Evolutionary conservation across 139 green algal genomes (phyloP).

Genomic region (Prasinococcaceae sp.): DNA sequence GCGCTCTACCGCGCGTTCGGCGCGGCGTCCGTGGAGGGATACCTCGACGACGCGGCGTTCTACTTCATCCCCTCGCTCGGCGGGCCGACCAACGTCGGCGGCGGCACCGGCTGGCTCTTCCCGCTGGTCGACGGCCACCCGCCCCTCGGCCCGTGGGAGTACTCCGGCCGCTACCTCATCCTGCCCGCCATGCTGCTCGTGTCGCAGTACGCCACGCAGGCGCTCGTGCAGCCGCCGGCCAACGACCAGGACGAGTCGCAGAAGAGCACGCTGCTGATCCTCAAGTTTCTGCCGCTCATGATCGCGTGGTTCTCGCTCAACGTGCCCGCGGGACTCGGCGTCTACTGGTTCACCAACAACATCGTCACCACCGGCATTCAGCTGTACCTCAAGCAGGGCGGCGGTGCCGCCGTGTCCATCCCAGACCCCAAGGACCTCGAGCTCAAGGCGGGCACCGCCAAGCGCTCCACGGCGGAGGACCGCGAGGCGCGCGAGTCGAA

Average conservation of each 20-base stretch:
- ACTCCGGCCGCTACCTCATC: constrained; percentile 64
- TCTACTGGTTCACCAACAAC: constrained; percentile 99
- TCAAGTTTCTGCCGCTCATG: constrained; percentile 95
- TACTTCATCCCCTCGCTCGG: constrained; percentile 87
- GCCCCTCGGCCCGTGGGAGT: constrained; percentile 83
- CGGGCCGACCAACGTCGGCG: constrained; percentile 47
- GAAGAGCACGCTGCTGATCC: constrained; percentile 62
- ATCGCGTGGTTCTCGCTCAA: constrained; percentile 94
- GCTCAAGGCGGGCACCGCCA: background rate
- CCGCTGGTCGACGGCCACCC: constrained; percentile 49
- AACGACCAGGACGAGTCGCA: constrained; percentile 27
- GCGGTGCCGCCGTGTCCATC: background rate
- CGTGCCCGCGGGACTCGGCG: constrained; percentile 82
- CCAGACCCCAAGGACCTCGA: background rate
- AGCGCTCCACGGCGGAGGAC: too few species aligned
- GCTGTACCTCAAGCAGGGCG: constrained; percentile 24
- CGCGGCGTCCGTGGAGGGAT: constrained; percentile 67
- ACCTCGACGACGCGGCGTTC: constrained; percentile 75
- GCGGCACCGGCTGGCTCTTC: constrained; percentile 22
- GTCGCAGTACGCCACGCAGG: constrained; percentile 16
- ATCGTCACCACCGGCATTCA: constrained; percentile 78
- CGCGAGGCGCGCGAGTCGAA: too few species aligned
- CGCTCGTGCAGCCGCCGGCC: constrained; percentile 5
- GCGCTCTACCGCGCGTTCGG: constrained; percentile 88
- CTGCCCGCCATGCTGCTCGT: constrained; percentile 73